These are phyloP conservation scores for Cladosporium cucumerinum DNA, from an alignment of 2,329 filamentous ascomycete genomes.

Conservation along the genomic window DNA sequence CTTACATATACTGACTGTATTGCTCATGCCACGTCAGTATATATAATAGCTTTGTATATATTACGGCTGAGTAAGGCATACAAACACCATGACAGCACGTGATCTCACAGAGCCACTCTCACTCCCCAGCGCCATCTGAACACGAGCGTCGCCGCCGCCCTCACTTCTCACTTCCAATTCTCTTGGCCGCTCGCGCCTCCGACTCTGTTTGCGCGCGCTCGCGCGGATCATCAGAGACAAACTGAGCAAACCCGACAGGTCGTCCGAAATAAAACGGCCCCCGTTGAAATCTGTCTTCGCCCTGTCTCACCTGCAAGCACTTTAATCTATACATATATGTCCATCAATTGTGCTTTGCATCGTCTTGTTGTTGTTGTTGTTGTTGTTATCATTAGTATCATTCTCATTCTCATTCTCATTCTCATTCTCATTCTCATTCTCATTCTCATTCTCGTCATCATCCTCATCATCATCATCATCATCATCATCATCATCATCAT, in stretches of 20 bases:
- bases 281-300: not conserved
- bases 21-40: not conserved
- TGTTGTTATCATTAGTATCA: not conserved
- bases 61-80: not conserved
- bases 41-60: not conserved
- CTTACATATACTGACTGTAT: no score
- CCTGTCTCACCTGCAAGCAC: conserved; percentile 9
- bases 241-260: conserved; percentile 7
- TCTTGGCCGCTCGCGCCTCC: not conserved
- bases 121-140: not conserved
- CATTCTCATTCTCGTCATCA: no score
- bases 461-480: no score
- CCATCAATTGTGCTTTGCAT: not conserved
- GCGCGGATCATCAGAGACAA: conserved; percentile 7
- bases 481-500: no score
- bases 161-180: not conserved
- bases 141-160: not conserved
- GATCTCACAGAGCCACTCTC: not conserved
- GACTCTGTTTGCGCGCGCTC: not conserved
- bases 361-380: not conserved
- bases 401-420: no score
- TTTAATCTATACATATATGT: not conserved
- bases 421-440: no score
- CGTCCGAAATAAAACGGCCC: conserved; percentile 3
- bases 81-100: not conserved